Conservation (phyloP, 345 rosid species). For the Salix koriyanagi region DNA sequence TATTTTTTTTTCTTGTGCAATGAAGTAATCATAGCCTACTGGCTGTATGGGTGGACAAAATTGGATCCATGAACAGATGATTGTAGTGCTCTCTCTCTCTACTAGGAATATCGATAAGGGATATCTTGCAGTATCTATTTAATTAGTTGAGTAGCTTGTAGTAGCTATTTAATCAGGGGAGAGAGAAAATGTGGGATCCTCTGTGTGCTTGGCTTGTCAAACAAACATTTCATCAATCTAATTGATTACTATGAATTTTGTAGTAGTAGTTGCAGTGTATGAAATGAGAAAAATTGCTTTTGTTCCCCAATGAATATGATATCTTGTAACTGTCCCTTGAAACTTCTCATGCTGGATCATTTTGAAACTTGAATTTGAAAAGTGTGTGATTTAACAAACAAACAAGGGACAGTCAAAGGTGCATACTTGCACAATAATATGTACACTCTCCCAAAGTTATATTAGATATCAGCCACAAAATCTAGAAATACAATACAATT, state of each 20-base stretch:
- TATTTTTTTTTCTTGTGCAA: not conserved
- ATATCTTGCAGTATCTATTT: not conserved
- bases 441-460: not conserved
- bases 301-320: not conserved
- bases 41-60: not conserved
- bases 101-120: not conserved
- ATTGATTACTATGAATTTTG: not conserved
- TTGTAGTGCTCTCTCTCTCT: not conserved
- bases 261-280: not conserved
- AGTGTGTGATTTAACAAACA: not conserved
- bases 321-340: not conserved
- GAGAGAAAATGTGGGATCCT: no score
- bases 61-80: not conserved
- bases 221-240: not conserved
- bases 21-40: slow-evolving; percentile 1
- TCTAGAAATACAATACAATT: not conserved
- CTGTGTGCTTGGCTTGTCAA: no score
- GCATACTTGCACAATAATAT: not conserved
- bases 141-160: not conserved
- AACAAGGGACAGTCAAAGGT: not conserved
- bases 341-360: not conserved
- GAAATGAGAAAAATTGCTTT: not conserved
- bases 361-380: not conserved
- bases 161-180: not conserved
- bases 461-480: not conserved